Evolutionary conservation across 495 filamentous ascomycete genomes (phyloP), one percentile per base, ranked within the genome.

Genomic region (Parachaetomium inaequale): DNA sequence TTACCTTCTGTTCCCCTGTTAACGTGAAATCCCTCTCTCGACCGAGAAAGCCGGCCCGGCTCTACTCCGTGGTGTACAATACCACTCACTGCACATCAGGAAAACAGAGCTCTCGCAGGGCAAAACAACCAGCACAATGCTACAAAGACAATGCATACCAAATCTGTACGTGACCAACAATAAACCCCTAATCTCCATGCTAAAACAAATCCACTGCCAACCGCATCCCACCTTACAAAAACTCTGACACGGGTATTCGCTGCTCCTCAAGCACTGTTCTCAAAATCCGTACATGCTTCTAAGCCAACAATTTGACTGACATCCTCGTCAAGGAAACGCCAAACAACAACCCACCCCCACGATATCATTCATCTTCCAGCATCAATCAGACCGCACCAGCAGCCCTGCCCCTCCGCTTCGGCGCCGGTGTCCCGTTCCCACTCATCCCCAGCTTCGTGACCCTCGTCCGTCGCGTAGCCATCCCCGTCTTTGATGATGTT

Each of bases 391-490:
- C 34, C 34, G 43, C 49, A n/a, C n/a, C n/a, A 19, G 58, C 66
- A 8, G 45, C 28, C 58, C 63, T 50, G 14, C 63, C 69, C 47
- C 63, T 64, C 15, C 71, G 61, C 58, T 74, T 75, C 11, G 73
- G 73, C 25, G 71, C 71, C 10, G 73, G 73, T 12, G 71, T 75
- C 17, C 73, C 73, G 29, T 75, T 75, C 5, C 55, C 69, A n/a
- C 67, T 66, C 72, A 75, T 72, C 12, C 69, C 71, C 61, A 75
- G 26, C 46, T 60, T 67, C 34, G 68, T 59, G 52, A 74, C 63
- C 57, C 63, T 59, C 21, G 66, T 60, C 42, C 68, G 55, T n/a
- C 70, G 60, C 21, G 71, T 68, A 1, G 65, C 65, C 68, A 65
- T 70, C 0, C 51, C 40, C 12, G 65, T 28, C 11, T 31, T 25